phyloP scores from a whole-genome alignment of 148 eudicot species.

The Drosera capensis region DNA sequence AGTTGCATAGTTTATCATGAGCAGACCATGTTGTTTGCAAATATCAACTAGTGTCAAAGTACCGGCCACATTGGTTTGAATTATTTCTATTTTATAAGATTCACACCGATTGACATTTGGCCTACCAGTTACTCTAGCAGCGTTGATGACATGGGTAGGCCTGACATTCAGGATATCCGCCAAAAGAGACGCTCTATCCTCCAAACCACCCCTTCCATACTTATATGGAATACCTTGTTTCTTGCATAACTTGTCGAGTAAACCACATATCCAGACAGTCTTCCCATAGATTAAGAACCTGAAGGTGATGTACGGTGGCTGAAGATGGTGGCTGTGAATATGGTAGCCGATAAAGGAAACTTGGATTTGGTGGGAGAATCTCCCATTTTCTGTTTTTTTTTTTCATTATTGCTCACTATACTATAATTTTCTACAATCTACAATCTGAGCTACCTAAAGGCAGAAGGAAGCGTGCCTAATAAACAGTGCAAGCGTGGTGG shows the following conservation, averaged over 20 bases:
- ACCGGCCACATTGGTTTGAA: slow-evolving; percentile 48
- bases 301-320: too few relatives aligned
- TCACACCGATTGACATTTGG: slow-evolving; percentile 76
- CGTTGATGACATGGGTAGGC: slow-evolving; percentile 55
- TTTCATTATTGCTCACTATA: too few relatives aligned
- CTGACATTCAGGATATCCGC: slow-evolving; percentile 31
- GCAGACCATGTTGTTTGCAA: slow-evolving; percentile 42
- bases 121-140: slow-evolving; percentile 64
- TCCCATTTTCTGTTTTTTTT: too few relatives aligned
- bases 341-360: too few relatives aligned
- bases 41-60: slow-evolving; percentile 48
- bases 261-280: slow-evolving; percentile 55
- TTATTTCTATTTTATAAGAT: slow-evolving; percentile 47
- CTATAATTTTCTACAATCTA: too few relatives aligned
- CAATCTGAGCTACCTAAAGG: too few relatives aligned
- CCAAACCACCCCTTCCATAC: slow-evolving; percentile 49
- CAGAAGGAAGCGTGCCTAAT: too few relatives aligned
- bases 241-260: slow-evolving; percentile 42
- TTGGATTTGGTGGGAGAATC: too few relatives aligned
- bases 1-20: slow-evolving; percentile 58
- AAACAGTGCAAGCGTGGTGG: too few relatives aligned
- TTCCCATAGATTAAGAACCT: slow-evolving; percentile 50
- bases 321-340: too few relatives aligned
- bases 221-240: slow-evolving; percentile 37
- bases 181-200: slow-evolving; percentile 28